These are phyloP conservation scores for Pharnaceum exiguum DNA, from an alignment of 148 eudicot genomes.

Conservation along the genomic window DNA sequence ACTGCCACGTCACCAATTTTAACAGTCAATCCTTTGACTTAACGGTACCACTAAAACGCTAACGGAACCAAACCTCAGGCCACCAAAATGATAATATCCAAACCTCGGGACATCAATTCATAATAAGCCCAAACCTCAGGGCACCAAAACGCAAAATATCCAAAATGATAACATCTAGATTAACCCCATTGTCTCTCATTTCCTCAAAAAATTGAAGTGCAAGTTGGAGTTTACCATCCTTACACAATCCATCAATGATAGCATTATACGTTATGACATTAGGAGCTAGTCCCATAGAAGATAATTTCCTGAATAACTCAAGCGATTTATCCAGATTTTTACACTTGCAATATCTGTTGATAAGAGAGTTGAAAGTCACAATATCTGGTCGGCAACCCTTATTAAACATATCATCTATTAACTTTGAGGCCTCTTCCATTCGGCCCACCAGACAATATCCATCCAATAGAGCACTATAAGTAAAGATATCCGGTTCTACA, in stretches of 20 bases:
- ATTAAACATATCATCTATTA: constrained; percentile 20
- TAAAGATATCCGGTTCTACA: constrained; percentile 5
- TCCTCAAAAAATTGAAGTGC: background rate
- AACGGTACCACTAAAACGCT: too few relatives aligned
- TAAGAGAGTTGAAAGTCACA: background rate
- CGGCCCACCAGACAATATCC: too few relatives aligned
- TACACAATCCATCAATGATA: constrained; percentile 12
- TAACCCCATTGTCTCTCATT: background rate
- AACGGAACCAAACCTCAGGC: too few relatives aligned
- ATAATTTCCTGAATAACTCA: background rate
- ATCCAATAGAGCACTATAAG: background rate
- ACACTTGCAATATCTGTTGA: constrained; percentile 1
- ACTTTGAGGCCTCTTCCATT: constrained; percentile 19
- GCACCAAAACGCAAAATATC: too few relatives aligned
- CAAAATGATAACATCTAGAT: background rate
- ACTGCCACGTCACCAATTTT: too few relatives aligned
- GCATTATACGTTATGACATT: constrained; percentile 1
- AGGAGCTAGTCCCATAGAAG: background rate
- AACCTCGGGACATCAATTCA: too few relatives aligned
- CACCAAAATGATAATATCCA: too few relatives aligned
- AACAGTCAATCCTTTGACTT: too few relatives aligned
- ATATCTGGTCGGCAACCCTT: constrained; percentile 7
- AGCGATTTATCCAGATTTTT: constrained; percentile 9
- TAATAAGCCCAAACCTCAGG: too few relatives aligned
- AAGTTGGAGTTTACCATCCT: background rate